Evolutionary conservation across 768 basidiomycete genomes (phyloP).

Genomic region (Favolaschia claudopus): DNA sequence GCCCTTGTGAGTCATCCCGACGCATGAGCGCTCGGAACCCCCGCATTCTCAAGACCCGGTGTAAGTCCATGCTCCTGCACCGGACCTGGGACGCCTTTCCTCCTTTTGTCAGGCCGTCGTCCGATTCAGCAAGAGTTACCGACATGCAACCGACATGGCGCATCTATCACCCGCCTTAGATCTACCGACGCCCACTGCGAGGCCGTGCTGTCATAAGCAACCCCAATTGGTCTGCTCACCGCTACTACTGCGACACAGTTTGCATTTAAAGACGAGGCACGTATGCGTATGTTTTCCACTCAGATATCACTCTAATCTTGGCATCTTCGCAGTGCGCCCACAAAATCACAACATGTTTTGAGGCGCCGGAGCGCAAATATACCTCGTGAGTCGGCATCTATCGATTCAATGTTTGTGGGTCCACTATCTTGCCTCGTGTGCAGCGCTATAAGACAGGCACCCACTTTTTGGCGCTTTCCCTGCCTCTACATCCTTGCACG

Average conservation of each 20-base stretch:
- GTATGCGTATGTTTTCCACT: not conserved
- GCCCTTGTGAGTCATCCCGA: not conserved
- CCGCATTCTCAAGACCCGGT: not conserved
- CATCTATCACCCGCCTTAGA: too few relatives aligned
- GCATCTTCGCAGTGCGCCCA: not conserved
- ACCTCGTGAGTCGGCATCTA: conserved; percentile 1
- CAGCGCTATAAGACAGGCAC: not conserved
- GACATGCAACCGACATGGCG: too few relatives aligned
- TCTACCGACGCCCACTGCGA: not conserved
- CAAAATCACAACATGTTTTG: conserved; percentile 6
- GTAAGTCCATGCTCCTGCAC: not conserved
- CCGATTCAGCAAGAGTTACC: too few relatives aligned
- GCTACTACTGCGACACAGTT: not conserved
- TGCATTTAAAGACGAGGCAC: not conserved
- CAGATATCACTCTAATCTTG: not conserved
- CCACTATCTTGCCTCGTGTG: conserved; percentile 6
- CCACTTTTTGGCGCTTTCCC: not conserved
- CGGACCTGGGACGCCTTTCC: not conserved
- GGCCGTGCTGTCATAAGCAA: not conserved
- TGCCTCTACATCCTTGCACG: not conserved
- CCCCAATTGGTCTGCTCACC: conserved; percentile 1
- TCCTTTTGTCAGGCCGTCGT: not conserved
- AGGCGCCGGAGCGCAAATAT: not conserved
- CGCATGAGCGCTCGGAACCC: not conserved
- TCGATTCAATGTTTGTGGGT: not conserved